Evolutionary conservation across 2,329 filamentous ascomycete genomes (phyloP).

Genomic region (Elsinoe batatas): DNA sequence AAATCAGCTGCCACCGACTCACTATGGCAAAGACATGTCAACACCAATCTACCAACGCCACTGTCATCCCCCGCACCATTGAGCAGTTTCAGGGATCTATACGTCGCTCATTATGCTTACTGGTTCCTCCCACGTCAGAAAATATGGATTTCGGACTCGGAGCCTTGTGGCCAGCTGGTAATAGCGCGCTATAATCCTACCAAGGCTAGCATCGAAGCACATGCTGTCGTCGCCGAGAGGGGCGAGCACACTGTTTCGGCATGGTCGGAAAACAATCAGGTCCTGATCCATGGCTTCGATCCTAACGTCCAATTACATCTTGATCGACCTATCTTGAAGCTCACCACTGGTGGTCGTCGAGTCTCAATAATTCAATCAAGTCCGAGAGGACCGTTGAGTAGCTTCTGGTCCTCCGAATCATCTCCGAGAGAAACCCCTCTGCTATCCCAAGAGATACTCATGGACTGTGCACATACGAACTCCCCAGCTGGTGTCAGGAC

Average conservation of each 20-base stretch:
- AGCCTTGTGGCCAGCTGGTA: constrained; percentile 64
- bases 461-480: constrained; percentile 30
- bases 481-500: constrained; percentile 45
- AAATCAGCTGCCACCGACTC: constrained; percentile 54
- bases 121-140: constrained; percentile 78
- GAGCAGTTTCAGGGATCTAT: constrained; percentile 59
- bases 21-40: constrained; percentile 62
- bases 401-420: not conserved
- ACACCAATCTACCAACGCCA: constrained; percentile 53
- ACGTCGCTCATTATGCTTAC: constrained; percentile 61
- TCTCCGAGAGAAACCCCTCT: constrained; percentile 32
- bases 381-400: not conserved
- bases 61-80: constrained; percentile 49
- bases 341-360: constrained; percentile 26
- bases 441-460: constrained; percentile 41
- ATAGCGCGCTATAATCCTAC: constrained; percentile 66
- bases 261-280: constrained; percentile 56
- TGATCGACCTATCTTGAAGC: constrained; percentile 54
- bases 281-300: constrained; percentile 63
- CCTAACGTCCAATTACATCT: constrained; percentile 62
- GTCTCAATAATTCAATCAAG: constrained; percentile 2
- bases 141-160: constrained; percentile 74
- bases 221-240: constrained; percentile 60
- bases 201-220: constrained; percentile 68
- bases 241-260: constrained; percentile 44